Evolutionary conservation across 106 monocot genomes (phyloP).

Genomic region (Posidonia australis): DNA sequence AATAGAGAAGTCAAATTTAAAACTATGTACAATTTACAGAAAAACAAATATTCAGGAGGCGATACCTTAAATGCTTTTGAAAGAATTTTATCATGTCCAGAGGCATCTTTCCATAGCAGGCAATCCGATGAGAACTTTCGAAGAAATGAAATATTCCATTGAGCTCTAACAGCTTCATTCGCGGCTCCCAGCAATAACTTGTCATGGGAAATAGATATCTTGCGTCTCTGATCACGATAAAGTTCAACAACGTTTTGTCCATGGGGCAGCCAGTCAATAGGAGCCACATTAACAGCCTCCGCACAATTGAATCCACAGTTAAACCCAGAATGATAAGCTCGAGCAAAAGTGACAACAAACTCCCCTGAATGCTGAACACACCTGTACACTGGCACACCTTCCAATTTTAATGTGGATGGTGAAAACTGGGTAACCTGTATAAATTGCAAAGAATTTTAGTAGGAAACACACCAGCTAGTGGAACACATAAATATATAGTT

Average conservation of each 20-base stretch:
- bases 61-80: conserved; percentile 49
- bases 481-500: too few species aligned
- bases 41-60: neutral
- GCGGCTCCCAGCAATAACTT: conserved; percentile 77
- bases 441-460: neutral
- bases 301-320: conserved; percentile 89
- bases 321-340: conserved; percentile 85
- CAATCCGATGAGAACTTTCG: conserved; percentile 28
- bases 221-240: conserved; percentile 57
- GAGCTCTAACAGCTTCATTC: conserved; percentile 70
- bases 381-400: conserved; percentile 66
- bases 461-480: too few species aligned
- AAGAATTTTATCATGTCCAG: conserved; percentile 38
- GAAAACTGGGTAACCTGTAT: conserved; percentile 79
- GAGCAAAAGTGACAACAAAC: conserved; percentile 86
- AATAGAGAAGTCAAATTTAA: neutral
- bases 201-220: conserved; percentile 79
- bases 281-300: conserved; percentile 87
- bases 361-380: conserved; percentile 68
- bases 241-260: conserved; percentile 79
- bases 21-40: neutral
- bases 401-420: conserved; percentile 56
- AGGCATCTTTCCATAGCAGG: conserved; percentile 56
- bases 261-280: conserved; percentile 87
- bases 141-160: conserved; percentile 62